A percentile compares a stretch with the other conserved stretches of the same genome.
Conservation (phyloP, 176 grass and related monocot species). For the Raddia distichophylla region DNA sequence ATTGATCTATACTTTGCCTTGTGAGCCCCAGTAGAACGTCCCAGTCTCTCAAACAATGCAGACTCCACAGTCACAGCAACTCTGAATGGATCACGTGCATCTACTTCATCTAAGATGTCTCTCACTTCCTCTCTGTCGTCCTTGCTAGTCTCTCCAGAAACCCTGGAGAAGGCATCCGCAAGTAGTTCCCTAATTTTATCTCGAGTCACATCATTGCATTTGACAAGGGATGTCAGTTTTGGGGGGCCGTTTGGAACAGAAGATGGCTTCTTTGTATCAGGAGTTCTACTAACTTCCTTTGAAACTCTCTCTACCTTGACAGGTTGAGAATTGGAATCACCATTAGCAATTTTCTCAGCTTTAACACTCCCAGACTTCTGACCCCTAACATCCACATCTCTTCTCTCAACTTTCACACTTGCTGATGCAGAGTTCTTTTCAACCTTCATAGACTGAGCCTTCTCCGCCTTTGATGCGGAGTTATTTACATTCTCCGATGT, state of each 20-base stretch:
- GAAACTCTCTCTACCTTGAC: constrained; percentile 45
- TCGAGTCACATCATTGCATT: constrained; percentile 66
- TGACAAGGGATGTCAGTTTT: constrained; percentile 64
- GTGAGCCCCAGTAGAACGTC: constrained; percentile 61
- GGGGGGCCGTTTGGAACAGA: constrained; percentile 42
- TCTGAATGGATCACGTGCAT: constrained; percentile 73
- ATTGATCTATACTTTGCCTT: constrained; percentile 87
- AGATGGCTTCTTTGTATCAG: constrained; percentile 46
- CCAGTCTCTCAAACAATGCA: constrained; percentile 69
- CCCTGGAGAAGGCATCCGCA: constrained; percentile 75
- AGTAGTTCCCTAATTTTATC: constrained; percentile 78
- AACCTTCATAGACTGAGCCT: constrained; percentile 43
- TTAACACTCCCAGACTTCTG: constrained; percentile 42
- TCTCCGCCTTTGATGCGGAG: constrained; percentile 39
- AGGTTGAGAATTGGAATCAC: constrained; percentile 43
- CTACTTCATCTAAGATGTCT: constrained; percentile 66
- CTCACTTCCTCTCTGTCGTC: constrained; percentile 67
- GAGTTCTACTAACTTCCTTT: constrained; percentile 41
- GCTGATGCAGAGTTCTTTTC: constrained; percentile 40
- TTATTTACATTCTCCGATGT: constrained; percentile 47
- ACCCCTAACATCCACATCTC: constrained; percentile 28
- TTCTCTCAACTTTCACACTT: constrained; percentile 45
- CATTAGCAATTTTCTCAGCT: constrained; percentile 34
- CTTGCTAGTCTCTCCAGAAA: constrained; percentile 64
- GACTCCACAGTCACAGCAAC: constrained; percentile 78